Evolutionary conservation across 441 rosid species (phyloP).

Genomic region (Melastoma candidum): DNA sequence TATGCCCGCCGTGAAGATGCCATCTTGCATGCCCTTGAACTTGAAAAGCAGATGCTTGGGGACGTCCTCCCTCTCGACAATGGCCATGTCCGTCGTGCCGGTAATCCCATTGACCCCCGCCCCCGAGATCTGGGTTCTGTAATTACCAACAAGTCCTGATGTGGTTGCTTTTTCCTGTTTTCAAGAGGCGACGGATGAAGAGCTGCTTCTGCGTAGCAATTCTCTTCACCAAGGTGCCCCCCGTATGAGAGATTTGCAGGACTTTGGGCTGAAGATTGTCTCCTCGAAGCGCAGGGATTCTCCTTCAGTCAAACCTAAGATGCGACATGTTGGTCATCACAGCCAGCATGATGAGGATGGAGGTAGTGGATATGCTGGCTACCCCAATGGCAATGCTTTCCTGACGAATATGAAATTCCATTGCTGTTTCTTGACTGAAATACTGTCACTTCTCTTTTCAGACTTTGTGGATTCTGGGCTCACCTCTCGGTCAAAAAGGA

Average conservation of each 20-base stretch:
- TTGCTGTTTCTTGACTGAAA: conserved; percentile 13
- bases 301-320: conserved; percentile 33
- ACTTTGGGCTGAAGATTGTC: conserved; percentile 59
- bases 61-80: conserved; percentile 21
- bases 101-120: conserved; percentile 20
- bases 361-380: conserved; percentile 34
- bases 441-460: conserved; percentile 29
- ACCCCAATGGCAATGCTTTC: conserved; percentile 42
- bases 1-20: conserved; percentile 99
- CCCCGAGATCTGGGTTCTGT: conserved; percentile 19
- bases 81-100: conserved; percentile 28
- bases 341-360: conserved; percentile 27
- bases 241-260: conserved; percentile 84
- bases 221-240: conserved; percentile 44
- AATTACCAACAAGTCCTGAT: conserved; percentile 26
- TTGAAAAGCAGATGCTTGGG: conserved; percentile 64
- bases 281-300: conserved; percentile 47
- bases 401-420: not conserved
- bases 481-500: conserved; percentile 50
- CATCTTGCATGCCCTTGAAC: conserved; percentile 96
- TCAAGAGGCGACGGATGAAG: conserved; percentile 30
- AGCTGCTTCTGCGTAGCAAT: conserved; percentile 33
- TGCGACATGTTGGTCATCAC: conserved; percentile 20
- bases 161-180: conserved; percentile 13
- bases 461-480: conserved; percentile 46